Percentiles rank a stretch among this genome's conserved stretches.
Conservation (phyloP, 192 early-diverging fungal species). For the Podila epicladia region DNA sequence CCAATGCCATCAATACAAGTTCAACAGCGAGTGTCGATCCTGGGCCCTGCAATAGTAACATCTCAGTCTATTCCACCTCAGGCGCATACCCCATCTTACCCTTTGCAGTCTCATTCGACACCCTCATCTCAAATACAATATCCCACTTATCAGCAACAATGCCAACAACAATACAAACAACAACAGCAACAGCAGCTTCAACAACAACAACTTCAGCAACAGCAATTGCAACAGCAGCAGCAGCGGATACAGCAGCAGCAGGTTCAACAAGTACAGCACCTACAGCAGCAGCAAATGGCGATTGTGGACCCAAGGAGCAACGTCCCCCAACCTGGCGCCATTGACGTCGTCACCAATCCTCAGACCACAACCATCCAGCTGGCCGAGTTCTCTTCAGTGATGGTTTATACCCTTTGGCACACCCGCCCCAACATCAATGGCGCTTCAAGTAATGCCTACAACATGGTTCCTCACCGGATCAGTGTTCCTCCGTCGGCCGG, state of each 20-base stretch:
- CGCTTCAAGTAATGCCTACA: conserved; percentile 49
- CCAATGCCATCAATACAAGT: neutral
- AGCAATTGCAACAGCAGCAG: conserved; percentile 2
- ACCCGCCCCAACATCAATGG: conserved; percentile 53
- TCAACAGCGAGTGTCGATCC: neutral
- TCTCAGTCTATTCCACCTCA: neutral
- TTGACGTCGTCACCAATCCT: conserved; percentile 39
- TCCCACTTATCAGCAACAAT: neutral
- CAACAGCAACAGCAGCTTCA: conserved; percentile 16
- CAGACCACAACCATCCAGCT: conserved; percentile 45
- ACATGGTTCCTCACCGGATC: conserved; percentile 49
- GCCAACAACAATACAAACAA: conserved; percentile 8
- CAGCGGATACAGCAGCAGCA: conserved; percentile 17
- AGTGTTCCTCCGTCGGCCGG: conserved; percentile 44
- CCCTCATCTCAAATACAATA: neutral
- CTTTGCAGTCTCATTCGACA: neutral
- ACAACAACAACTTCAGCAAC: conserved; percentile 28
- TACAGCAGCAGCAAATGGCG: conserved; percentile 6
- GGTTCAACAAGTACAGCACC: conserved; percentile 5
- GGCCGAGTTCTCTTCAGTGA: conserved; percentile 48
- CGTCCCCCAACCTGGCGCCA: conserved; percentile 19
- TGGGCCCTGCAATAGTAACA: neutral
- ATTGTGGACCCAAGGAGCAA: conserved; percentile 6
- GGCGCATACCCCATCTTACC: neutral
- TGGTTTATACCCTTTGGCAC: conserved; percentile 54